Evolutionary conservation across 306 rosid genomes (phyloP).

Genomic region (Cicer yamashitae): DNA sequence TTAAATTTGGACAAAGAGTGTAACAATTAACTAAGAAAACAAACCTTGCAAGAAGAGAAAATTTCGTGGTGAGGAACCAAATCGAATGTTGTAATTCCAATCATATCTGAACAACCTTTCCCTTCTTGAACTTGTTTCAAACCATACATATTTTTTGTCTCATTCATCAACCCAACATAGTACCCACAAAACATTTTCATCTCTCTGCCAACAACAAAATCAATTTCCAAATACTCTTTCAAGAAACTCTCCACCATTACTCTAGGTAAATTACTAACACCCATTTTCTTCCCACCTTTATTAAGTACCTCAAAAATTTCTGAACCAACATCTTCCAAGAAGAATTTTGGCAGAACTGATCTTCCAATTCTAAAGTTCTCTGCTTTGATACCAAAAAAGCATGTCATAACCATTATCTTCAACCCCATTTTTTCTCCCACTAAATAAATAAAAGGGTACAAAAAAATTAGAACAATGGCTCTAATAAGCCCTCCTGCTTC

Average conservation of each 20-base stretch:
- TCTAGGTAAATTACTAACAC: slow-evolving; percentile 62
- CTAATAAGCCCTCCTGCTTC: slow-evolving; percentile 74
- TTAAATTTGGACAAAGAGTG: too few species aligned
- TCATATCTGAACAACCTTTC: slow-evolving; percentile 46
- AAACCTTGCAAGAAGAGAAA: slow-evolving; percentile 72
- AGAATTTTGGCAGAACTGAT: slow-evolving; percentile 78
- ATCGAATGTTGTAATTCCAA: slow-evolving; percentile 58
- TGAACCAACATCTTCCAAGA: slow-evolving; percentile 72
- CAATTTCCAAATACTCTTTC: slow-evolving; percentile 78
- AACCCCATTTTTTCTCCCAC: slow-evolving; percentile 60
- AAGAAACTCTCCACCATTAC: slow-evolving; percentile 81
- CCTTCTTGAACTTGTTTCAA: slow-evolving; percentile 49
- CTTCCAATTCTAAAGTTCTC: slow-evolving; percentile 66
- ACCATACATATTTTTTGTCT: slow-evolving; percentile 26
- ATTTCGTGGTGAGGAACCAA: slow-evolving; percentile 44
- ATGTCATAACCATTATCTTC: slow-evolving; percentile 75
- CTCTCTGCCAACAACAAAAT: slow-evolving; percentile 66
- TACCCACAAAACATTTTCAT: slow-evolving; percentile 71
- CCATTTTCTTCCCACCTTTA: slow-evolving; percentile 63
- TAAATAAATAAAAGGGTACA: slow-evolving; percentile 65
- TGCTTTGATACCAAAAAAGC: slow-evolving; percentile 80
- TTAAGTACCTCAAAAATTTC: slow-evolving; percentile 65
- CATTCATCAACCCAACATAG: slow-evolving; percentile 74
- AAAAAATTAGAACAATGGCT: slow-evolving; percentile 54
- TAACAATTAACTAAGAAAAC: not conserved